phyloP scores from a whole-genome alignment of 495 filamentous ascomycete species.

The Penicillium manginii region DNA sequence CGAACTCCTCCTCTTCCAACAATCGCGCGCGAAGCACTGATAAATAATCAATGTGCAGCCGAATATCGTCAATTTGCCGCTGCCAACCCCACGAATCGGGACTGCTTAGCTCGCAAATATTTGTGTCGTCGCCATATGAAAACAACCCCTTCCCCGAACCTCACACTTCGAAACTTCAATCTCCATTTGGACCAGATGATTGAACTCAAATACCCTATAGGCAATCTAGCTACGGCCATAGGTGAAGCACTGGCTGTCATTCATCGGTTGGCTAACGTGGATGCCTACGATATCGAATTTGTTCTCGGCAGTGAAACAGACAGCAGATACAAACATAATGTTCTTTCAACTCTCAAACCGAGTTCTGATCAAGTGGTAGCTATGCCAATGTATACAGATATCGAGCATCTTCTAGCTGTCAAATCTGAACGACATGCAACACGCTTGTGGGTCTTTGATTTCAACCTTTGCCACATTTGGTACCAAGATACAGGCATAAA shows the following conservation, averaged over 20 bases:
- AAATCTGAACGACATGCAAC: constrained; percentile 7
- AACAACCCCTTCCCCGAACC: constrained; percentile 17
- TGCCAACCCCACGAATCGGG: constrained; percentile 30
- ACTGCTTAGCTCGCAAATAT: constrained; percentile 48
- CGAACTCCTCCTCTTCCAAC: constrained; percentile 41
- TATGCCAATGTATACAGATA: constrained; percentile 4
- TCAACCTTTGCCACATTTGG: constrained; percentile 40
- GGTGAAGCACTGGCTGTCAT: constrained; percentile 44
- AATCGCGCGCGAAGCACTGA: constrained; percentile 28
- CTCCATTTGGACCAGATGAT: constrained; percentile 48
- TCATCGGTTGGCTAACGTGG: constrained; percentile 41
- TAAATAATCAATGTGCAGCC: constrained; percentile 34
- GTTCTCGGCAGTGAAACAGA: constrained; percentile 37
- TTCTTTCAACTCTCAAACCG: background rate
- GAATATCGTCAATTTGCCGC: constrained; percentile 19
- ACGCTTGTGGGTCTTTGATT: constrained; percentile 43
- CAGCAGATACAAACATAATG: background rate
- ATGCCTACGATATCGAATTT: constrained; percentile 51
- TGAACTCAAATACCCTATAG: constrained; percentile 23
- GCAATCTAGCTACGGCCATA: constrained; percentile 32
- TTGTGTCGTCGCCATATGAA: constrained; percentile 34
- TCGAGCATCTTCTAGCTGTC: background rate
- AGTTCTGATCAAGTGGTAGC: background rate
- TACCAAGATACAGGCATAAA: constrained; percentile 28
- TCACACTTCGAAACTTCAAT: constrained; percentile 47